phyloP scores from a whole-genome alignment of 495 filamentous ascomycete genomes.

The Neurospora tetraspora region DNA sequence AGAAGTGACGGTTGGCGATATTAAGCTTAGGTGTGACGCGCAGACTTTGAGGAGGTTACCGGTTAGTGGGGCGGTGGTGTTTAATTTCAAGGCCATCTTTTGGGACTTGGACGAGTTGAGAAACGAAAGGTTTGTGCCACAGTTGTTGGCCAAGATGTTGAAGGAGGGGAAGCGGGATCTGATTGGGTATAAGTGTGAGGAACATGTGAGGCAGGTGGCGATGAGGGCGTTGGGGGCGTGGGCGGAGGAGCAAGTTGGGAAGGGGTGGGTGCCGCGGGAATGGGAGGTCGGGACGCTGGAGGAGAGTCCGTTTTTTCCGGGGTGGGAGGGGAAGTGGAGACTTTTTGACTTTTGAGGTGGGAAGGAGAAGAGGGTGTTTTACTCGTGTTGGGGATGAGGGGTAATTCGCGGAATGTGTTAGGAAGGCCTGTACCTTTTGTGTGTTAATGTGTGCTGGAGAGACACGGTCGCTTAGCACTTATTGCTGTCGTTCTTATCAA shows the following conservation, averaged over 20 bases:
- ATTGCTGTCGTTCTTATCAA: no score
- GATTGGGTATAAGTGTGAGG: conserved; percentile 79
- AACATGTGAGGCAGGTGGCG: conserved; percentile 70
- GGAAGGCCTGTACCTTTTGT: no score
- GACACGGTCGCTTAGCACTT: no score
- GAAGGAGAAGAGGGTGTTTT: no score
- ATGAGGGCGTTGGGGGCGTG: conserved; percentile 62
- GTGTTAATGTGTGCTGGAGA: no score
- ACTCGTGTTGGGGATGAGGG: no score
- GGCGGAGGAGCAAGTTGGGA: conserved; percentile 57
- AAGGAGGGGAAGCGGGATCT: conserved; percentile 62
- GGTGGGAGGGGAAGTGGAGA: conserved; percentile 78
- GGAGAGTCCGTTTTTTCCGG: conserved; percentile 71
- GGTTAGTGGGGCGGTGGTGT: conserved; percentile 62
- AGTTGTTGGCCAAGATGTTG: conserved; percentile 55
- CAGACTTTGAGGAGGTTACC: conserved; percentile 80
- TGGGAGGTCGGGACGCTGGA: conserved; percentile 74
- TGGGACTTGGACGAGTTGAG: conserved; percentile 64
- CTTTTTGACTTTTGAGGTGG: no score
- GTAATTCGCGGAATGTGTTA: no score
- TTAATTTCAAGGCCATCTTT: conserved; percentile 91
- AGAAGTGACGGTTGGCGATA: conserved; percentile 45
- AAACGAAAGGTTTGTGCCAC: conserved; percentile 66
- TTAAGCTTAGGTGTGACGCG: conserved; percentile 81
- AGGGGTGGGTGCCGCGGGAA: conserved; percentile 47